Conservation (phyloP, 2,329 filamentous ascomycete genomes). For the Beauveria sp. region DNA sequence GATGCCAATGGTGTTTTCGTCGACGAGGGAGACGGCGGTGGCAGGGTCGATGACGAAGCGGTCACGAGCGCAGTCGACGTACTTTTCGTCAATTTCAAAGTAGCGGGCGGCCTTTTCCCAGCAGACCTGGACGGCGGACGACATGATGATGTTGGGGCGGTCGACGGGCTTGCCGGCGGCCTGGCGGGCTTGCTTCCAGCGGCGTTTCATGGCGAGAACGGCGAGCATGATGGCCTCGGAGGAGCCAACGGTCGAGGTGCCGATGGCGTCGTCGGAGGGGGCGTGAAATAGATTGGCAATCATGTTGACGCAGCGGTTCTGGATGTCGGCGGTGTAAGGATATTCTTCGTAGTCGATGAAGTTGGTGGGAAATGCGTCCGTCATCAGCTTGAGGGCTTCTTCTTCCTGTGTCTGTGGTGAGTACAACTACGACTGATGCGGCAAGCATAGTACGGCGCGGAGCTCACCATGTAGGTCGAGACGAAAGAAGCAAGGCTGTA, state of each 20-base stretch:
- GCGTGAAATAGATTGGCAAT: slow-evolving; percentile 86
- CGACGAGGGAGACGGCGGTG: slow-evolving; percentile 51
- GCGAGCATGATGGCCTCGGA: slow-evolving; percentile 83
- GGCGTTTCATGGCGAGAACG: slow-evolving; percentile 88
- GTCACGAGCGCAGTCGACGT: slow-evolving; percentile 54
- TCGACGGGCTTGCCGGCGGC: slow-evolving; percentile 75
- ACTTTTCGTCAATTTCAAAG: slow-evolving; percentile 90
- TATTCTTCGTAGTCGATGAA: slow-evolving; percentile 90
- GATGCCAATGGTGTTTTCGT: slow-evolving; percentile 79
- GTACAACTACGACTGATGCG: not conserved
- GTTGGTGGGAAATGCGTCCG: slow-evolving; percentile 87
- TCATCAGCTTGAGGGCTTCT: slow-evolving; percentile 93
- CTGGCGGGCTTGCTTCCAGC: slow-evolving; percentile 81
- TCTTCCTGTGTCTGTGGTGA: slow-evolving; percentile 57
- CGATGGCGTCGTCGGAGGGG: slow-evolving; percentile 64
- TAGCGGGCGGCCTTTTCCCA: slow-evolving; percentile 91
- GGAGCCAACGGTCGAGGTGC: slow-evolving; percentile 81
- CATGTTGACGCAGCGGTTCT: slow-evolving; percentile 88
- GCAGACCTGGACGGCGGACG: slow-evolving; percentile 89
- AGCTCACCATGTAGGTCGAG: slow-evolving; percentile 82
- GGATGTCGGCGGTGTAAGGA: slow-evolving; percentile 72
- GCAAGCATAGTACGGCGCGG: slow-evolving; percentile 11
- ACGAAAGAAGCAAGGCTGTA: slow-evolving; percentile 81
- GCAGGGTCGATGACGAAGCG: slow-evolving; percentile 58
- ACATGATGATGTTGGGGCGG: slow-evolving; percentile 90